Conservation (phyloP, 371 early-diverging fungal genomes). For the Syncephalis plumigaleata region DNA sequence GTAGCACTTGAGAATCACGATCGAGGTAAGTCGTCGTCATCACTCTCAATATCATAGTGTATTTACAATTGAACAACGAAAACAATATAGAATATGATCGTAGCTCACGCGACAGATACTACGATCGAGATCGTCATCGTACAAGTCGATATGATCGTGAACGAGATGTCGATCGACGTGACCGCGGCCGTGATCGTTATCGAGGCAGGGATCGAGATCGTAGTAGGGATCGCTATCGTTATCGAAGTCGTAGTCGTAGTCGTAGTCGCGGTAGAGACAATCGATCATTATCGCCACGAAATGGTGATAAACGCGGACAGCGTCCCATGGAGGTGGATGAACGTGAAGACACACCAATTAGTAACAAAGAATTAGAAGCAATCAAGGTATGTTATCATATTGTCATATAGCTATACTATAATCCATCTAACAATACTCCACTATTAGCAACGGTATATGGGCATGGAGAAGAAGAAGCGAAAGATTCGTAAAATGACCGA, state of each 20-base stretch:
- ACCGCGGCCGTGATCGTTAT: no score
- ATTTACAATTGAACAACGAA: background rate
- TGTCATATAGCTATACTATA: background rate
- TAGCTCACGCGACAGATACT: slow-evolving; percentile 3
- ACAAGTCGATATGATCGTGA: slow-evolving; percentile 10
- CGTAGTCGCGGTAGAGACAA: slow-evolving; percentile 11
- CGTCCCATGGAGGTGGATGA: background rate
- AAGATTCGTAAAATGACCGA: slow-evolving; percentile 72
- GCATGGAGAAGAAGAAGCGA: slow-evolving; percentile 54
- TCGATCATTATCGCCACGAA: slow-evolving; percentile 8
- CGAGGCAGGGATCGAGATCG: background rate
- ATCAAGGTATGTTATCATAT: slow-evolving; percentile 13
- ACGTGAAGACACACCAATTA: slow-evolving; percentile 6
- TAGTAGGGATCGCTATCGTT: slow-evolving; percentile 7
- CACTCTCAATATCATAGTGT: no score
- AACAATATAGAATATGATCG: slow-evolving; percentile 3
- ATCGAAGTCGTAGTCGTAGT: no score
- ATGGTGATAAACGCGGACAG: slow-evolving; percentile 6
- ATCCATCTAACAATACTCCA: background rate
- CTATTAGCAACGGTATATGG: slow-evolving; percentile 74
- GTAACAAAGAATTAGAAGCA: slow-evolving; percentile 18
- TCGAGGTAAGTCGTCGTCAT: slow-evolving; percentile 8
- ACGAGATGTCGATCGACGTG: slow-evolving; percentile 9
- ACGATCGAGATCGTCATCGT: slow-evolving; percentile 7
- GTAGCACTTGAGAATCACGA: slow-evolving; percentile 15